Evolutionary conservation across 768 basidiomycete genomes (phyloP).

Genomic region (Glaciozyma martinii): DNA sequence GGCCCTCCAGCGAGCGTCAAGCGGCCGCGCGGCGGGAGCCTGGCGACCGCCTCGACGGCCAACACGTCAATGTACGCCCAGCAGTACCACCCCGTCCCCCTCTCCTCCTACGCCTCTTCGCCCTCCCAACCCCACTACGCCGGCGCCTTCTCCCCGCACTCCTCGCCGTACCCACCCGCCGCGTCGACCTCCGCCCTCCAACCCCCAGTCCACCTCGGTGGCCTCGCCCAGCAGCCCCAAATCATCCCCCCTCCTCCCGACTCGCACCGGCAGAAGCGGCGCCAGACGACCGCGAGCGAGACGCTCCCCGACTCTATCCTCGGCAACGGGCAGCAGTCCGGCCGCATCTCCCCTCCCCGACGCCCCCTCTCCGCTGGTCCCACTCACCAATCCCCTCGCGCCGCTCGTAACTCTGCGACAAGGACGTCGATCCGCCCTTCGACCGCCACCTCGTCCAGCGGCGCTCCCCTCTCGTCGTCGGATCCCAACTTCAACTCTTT

Average conservation of each 20-base stretch:
- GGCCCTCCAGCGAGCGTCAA: not conserved
- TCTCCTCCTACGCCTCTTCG: not conserved
- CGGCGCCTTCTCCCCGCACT: not conserved
- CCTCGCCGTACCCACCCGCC: not conserved
- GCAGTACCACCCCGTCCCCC: not conserved
- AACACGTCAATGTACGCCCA: not conserved
- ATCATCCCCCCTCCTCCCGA: not conserved
- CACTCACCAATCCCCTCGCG: not conserved
- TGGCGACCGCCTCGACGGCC: not conserved
- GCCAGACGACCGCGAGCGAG: not conserved
- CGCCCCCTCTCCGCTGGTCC: not conserved
- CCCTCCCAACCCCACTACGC: not conserved
- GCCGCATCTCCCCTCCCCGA: not conserved
- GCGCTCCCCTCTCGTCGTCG: constrained; percentile 1
- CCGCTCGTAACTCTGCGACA: not conserved
- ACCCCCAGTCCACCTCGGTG: not conserved
- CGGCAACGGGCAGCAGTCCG: not conserved
- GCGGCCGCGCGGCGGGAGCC: not conserved
- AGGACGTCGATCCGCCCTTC: not conserved
- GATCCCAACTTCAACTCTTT: constrained; percentile 26
- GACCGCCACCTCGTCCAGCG: not conserved
- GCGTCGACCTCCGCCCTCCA: not conserved
- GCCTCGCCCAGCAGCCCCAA: not conserved
- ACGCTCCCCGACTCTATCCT: not conserved
- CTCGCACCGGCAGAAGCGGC: not conserved